Conservation (phyloP, 306 rosid genomes). For the Pterocarpus santalinus region DNA sequence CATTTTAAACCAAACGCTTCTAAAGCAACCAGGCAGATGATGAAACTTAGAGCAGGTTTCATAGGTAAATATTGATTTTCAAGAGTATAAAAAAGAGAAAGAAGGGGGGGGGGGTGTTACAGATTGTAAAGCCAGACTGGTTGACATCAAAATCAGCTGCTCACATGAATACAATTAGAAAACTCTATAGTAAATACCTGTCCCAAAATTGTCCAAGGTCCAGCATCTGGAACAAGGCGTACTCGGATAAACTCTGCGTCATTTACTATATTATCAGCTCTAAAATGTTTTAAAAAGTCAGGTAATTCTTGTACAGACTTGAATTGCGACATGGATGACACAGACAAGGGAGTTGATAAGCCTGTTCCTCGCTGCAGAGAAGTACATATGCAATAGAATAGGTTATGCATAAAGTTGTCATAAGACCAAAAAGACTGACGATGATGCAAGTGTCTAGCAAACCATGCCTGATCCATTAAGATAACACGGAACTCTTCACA, state of each 20-base stretch:
- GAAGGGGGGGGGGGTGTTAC: background rate
- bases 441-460: constrained; percentile 40
- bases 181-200: constrained; percentile 69
- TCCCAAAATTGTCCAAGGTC: constrained; percentile 90
- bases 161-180: constrained; percentile 38
- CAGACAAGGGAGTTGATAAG: constrained; percentile 87
- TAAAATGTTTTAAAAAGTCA: constrained; percentile 76
- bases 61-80: background rate
- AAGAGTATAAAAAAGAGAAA: background rate
- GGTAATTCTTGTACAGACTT: constrained; percentile 70
- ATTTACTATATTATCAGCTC: constrained; percentile 92
- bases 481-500: constrained; percentile 86
- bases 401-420: constrained; percentile 13
- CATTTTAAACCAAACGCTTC: constrained; percentile 22
- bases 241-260: constrained; percentile 93
- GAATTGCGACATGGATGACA: constrained; percentile 88
- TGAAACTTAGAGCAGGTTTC: background rate
- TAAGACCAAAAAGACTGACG: constrained; percentile 23
- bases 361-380: constrained; percentile 96
- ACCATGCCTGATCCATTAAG: constrained; percentile 93
- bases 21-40: constrained; percentile 21
- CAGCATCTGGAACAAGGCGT: constrained; percentile 83
- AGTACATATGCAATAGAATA: constrained; percentile 38
- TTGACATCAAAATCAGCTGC: constrained; percentile 33
- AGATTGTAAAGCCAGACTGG: background rate